phyloP scores from a whole-genome alignment of 495 filamentous ascomycete genomes.

The Penicillium lagena region DNA sequence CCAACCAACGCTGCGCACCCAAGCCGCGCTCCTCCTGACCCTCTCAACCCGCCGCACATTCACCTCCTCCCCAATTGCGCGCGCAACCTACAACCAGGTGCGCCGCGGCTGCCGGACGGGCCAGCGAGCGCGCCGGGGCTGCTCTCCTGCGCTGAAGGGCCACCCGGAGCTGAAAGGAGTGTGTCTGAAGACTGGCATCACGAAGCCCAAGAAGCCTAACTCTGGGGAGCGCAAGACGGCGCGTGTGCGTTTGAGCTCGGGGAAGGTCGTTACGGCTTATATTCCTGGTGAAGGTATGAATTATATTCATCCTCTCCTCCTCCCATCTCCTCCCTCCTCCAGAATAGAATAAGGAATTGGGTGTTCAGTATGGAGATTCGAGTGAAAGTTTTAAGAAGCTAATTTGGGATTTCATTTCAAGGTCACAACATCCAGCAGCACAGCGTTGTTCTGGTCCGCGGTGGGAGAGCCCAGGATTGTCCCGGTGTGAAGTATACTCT shows the following conservation, averaged over 20 bases:
- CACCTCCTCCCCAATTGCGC: constrained; percentile 32
- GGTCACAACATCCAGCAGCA: constrained; percentile 99
- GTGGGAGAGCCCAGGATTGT: constrained; percentile 91
- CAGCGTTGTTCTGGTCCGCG: constrained; percentile 88
- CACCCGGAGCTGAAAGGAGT: constrained; percentile 89
- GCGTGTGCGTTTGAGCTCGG: constrained; percentile 79
- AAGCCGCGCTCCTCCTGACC: constrained; percentile 14
- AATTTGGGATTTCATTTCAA: constrained; percentile 16
- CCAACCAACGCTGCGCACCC: constrained; percentile 30
- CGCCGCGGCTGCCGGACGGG: constrained; percentile 65
- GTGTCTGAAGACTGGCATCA: constrained; percentile 84
- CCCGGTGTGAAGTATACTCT: constrained; percentile 95
- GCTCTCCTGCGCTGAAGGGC: constrained; percentile 75
- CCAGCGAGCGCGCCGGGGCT: constrained; percentile 71
- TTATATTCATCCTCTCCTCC: constrained; percentile 2
- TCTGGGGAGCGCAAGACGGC: constrained; percentile 92
- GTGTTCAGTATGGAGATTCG: not conserved
- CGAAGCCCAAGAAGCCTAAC: constrained; percentile 97
- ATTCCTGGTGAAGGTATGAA: constrained; percentile 86
- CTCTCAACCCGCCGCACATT: constrained; percentile 28
- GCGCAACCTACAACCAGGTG: constrained; percentile 50
- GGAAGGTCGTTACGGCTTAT: constrained; percentile 80
- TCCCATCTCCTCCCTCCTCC: not conserved
- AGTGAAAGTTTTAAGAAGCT: constrained; percentile 4
- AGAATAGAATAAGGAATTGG: too few relatives aligned